Conservation (phyloP, 2,329 filamentous ascomycete genomes). For the Coleophoma cylindrospora region DNA sequence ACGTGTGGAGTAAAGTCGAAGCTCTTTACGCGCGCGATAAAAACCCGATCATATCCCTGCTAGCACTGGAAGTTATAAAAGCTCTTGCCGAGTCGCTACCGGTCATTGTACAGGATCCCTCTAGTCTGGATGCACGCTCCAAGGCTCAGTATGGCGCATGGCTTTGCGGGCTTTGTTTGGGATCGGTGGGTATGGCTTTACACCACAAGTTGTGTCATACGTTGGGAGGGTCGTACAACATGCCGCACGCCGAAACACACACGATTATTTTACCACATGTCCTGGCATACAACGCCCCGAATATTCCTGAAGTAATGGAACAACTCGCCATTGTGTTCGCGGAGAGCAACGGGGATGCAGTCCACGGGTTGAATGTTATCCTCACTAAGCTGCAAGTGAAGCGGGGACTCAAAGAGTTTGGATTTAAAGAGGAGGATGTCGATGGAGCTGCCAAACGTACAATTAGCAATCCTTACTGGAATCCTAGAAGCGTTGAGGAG, state of each 20-base stretch:
- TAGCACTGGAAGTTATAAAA: conserved; percentile 52
- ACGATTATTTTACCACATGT: conserved; percentile 58
- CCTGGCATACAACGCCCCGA: conserved; percentile 56
- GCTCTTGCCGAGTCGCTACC: conserved; percentile 50
- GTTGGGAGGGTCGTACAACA: conserved; percentile 56
- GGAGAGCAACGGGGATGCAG: conserved; percentile 51
- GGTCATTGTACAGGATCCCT: conserved; percentile 39
- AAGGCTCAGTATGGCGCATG: conserved; percentile 57
- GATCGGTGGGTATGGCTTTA: conserved; percentile 55
- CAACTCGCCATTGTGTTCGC: conserved; percentile 48
- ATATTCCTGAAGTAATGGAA: conserved; percentile 45
- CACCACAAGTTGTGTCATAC: conserved; percentile 67
- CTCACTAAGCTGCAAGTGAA: conserved; percentile 48
- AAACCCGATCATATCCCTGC: conserved; percentile 53
- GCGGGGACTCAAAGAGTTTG: conserved; percentile 46
- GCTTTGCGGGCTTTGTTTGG: conserved; percentile 58
- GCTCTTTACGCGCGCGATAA: conserved; percentile 56
- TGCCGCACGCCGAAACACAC: conserved; percentile 63
- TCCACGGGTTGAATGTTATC: conserved; percentile 50
- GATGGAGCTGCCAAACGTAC: conserved; percentile 55
- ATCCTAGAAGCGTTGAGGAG: conserved; percentile 49
- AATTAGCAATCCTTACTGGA: conserved; percentile 53
- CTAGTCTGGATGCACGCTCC: conserved; percentile 40
- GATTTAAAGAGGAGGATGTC: conserved; percentile 56
- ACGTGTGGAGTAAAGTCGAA: conserved; percentile 43